Evolutionary conservation across 2,329 filamentous ascomycete genomes (phyloP).

Genomic region (Ilyonectria mors-panacis): DNA sequence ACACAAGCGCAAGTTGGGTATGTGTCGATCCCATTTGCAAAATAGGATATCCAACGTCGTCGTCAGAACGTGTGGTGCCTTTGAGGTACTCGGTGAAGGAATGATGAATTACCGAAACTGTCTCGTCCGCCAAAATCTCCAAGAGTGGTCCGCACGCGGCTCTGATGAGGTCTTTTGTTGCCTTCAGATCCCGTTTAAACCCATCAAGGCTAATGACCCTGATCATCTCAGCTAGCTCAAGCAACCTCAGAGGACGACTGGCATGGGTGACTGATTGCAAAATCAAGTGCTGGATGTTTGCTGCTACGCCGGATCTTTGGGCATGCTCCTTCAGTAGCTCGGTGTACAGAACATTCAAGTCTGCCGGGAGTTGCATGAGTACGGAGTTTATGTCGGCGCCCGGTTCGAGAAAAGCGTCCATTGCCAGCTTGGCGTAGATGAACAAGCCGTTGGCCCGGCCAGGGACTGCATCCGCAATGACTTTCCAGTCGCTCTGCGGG

Average conservation of each 20-base stretch:
- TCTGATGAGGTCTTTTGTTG: conserved; percentile 26
- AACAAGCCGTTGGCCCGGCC: conserved; percentile 33
- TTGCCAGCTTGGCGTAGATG: conserved; percentile 38
- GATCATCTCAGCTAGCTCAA: conserved; percentile 37
- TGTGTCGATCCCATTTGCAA: conserved; percentile 27
- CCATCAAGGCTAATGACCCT: not conserved
- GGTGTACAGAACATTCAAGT: conserved; percentile 31
- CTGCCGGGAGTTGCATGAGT: conserved; percentile 8
- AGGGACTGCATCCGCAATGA: conserved; percentile 23
- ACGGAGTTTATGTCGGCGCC: conserved; percentile 5
- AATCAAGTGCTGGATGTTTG: conserved; percentile 13
- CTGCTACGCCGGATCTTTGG: conserved; percentile 13
- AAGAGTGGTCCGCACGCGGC: conserved; percentile 27
- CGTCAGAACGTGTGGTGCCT: conserved; percentile 7
- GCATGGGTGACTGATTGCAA: conserved; percentile 34
- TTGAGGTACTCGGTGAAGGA: conserved; percentile 38
- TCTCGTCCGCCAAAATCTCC: conserved; percentile 38
- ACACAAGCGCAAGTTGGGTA: conserved; percentile 23
- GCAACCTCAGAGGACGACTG: conserved; percentile 28
- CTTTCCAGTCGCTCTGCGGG: conserved; percentile 31
- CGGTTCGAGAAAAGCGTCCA: conserved; percentile 25
- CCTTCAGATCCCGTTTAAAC: conserved; percentile 5
- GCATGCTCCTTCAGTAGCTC: conserved; percentile 30
- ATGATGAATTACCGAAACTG: conserved; percentile 36
- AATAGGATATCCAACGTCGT: not conserved